A percentile compares a stretch with the other conserved stretches of the same genome.
These are phyloP conservation scores for Neonectria punicea DNA, from an alignment of 2,329 filamentous ascomycete genomes.

Conservation along the genomic window DNA sequence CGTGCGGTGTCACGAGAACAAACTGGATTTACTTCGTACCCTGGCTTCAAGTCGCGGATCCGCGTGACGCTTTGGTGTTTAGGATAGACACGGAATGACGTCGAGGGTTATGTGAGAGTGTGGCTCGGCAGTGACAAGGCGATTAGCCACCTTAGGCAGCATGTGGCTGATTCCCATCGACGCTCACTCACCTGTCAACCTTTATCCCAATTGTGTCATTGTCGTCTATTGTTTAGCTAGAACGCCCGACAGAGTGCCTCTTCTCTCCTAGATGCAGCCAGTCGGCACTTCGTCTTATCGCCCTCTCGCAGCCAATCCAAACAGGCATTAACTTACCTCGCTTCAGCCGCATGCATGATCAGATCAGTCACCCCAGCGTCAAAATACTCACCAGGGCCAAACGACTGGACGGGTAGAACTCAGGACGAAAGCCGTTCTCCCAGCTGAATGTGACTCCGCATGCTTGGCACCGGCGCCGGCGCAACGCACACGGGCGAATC, in stretches of 20 bases:
- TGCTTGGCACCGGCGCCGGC: not conserved
- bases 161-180: not conserved
- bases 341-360: not conserved
- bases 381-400: not conserved
- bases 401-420: not conserved
- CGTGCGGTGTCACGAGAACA: not conserved
- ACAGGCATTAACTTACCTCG: not conserved
- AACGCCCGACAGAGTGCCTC: not conserved
- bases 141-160: not conserved
- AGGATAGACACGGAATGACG: constrained; percentile 1
- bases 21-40: not conserved
- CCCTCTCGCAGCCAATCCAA: not conserved
- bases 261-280: not conserved
- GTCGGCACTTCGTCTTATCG: not conserved
- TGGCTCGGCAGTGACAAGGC: not conserved
- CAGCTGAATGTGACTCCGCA: too few species aligned
- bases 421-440: too few species aligned
- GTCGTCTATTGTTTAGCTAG: not conserved
- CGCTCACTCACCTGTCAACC: not conserved
- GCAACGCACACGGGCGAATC: constrained; percentile 29
- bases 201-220: not conserved
- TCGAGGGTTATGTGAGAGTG: not conserved
- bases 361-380: not conserved
- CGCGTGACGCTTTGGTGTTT: not conserved
- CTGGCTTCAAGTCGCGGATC: too few species aligned